Evolutionary conservation across 139 green algal species (phyloP), one percentile per base, ranked within the genome.

Genomic region (Edaphochlamys debaryana): DNA sequence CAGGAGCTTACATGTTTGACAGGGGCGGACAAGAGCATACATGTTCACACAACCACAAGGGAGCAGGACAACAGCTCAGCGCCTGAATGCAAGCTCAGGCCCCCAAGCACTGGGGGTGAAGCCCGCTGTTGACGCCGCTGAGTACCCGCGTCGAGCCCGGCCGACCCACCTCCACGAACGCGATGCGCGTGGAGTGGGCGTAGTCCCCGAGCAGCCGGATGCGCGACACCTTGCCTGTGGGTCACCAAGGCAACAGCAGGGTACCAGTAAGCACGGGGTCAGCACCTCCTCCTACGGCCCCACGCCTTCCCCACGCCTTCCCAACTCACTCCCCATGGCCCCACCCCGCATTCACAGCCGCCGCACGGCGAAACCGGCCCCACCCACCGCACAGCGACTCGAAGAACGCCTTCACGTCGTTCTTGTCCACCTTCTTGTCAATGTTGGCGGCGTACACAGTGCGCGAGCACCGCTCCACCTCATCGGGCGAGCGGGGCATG

Each of bases 361-460:
- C n/a, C n/a, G n/a, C n/a, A n/a, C n/a, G n/a, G n/a, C n/a, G n/a
- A n/a, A n/a, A n/a, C n/a, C n/a, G n/a, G n/a, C n/a, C n/a, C n/a
- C n/a, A n/a, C 86, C 78, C 81, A 94, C 95, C 96, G 82, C 96
- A 99, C 2, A 98, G 86, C 25, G 87, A 92, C 80, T 96, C 91
- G 79, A 99, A 99, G 83, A 99, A 99, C 19, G 86, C 79, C 42
- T 88, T 80, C 23, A 99, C 90, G 71, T 95, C 92, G 56, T 87
- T 82, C 23, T 81, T 78, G 66, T 90, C 79, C 25, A 90, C 81
- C 69, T 95, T 92, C 68, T 95, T 95, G 87, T 99, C 95, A 37
- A 99, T 96, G 90, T 99, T 98, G 67, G 96, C 96, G n/a, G 95
- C 95, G 82, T 98, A 99, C 27, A 99, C 94, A 3, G 96, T 99